Conservation (phyloP, 2,329 filamentous ascomycete species). For the Penicillium freii region DNA sequence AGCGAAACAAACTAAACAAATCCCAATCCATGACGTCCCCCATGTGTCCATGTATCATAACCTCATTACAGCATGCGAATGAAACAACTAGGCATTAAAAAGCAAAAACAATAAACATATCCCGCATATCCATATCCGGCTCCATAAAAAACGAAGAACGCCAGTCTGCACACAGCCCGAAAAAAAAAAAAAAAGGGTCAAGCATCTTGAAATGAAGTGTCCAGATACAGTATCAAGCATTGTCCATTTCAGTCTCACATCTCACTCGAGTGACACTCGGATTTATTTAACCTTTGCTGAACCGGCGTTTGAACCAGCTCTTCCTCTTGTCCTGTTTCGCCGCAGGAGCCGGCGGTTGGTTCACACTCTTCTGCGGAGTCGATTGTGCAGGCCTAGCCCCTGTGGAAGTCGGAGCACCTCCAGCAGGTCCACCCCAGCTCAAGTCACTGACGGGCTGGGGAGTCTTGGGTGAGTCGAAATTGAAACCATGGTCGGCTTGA, state of each 20-base stretch:
- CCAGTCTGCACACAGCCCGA: not conserved
- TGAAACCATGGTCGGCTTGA: constrained; percentile 64
- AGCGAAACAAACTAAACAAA: not conserved
- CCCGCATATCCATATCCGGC: constrained; percentile 6
- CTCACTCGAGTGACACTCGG: not conserved
- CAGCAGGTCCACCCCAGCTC: constrained; percentile 27
- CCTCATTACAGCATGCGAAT: constrained; percentile 22
- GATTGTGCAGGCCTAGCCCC: constrained; percentile 14
- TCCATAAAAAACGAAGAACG: not conserved
- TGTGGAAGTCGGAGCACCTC: constrained; percentile 16
- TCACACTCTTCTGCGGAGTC: constrained; percentile 19
- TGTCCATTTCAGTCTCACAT: not conserved
- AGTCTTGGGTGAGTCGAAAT: constrained; percentile 42
- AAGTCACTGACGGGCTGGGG: constrained; percentile 21
- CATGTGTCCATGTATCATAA: constrained; percentile 24
- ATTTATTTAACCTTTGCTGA: constrained; percentile 57
- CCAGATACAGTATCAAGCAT: not conserved
- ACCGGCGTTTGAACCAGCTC: constrained; percentile 82
- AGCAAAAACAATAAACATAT: constrained; percentile 2
- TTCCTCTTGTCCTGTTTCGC: constrained; percentile 66
- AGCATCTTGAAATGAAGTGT: not conserved
- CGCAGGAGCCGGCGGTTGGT: not conserved
- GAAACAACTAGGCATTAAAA: constrained; percentile 2
- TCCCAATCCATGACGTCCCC: constrained; percentile 2
- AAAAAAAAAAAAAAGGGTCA: not conserved